Percentiles rank a stretch among this genome's conserved stretches.
Evolutionary conservation across 257 asterid species (phyloP).

Genomic region (Jaltomata sinuosa): DNA sequence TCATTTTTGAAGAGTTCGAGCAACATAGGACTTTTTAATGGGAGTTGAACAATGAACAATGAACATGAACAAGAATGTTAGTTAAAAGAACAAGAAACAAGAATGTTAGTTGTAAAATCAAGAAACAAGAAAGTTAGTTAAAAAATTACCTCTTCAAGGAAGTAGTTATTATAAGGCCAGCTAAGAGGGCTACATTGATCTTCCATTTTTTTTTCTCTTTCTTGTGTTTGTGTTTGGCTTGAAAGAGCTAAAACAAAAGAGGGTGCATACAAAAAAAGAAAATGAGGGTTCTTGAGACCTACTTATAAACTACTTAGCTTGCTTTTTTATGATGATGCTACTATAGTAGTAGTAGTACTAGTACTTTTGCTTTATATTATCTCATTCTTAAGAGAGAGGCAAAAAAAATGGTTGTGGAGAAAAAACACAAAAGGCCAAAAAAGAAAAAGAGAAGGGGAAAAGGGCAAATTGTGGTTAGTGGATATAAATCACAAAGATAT

Average conservation of each 20-base stretch:
- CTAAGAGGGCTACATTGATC: constrained; percentile 45
- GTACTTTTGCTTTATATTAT: constrained; percentile 3
- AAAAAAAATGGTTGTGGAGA: constrained; percentile 43
- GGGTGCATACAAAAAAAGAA: constrained; percentile 38
- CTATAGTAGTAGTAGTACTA: not conserved
- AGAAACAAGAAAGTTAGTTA: not conserved
- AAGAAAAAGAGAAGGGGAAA: constrained; percentile 35
- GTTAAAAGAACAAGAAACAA: not conserved
- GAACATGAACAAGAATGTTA: not conserved
- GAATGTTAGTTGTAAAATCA: not conserved
- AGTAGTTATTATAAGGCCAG: constrained; percentile 8
- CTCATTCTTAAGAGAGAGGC: constrained; percentile 29
- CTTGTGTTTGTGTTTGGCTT: constrained; percentile 8
- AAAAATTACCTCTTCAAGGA: constrained; percentile 4
- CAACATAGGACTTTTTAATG: not conserved
- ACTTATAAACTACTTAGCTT: constrained; percentile 2
- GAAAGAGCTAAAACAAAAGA: constrained; percentile 11
- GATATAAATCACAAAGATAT: constrained; percentile 19
- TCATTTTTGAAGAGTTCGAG: not conserved
- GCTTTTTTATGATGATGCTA: constrained; percentile 2
- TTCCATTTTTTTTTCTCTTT: constrained; percentile 34
- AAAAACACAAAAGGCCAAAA: constrained; percentile 61
- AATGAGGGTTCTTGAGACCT: constrained; percentile 26
- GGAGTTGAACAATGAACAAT: not conserved
- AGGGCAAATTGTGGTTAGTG: constrained; percentile 32